phyloP scores from a whole-genome alignment of 441 rosid genomes.

The Populus hybrid region DNA sequence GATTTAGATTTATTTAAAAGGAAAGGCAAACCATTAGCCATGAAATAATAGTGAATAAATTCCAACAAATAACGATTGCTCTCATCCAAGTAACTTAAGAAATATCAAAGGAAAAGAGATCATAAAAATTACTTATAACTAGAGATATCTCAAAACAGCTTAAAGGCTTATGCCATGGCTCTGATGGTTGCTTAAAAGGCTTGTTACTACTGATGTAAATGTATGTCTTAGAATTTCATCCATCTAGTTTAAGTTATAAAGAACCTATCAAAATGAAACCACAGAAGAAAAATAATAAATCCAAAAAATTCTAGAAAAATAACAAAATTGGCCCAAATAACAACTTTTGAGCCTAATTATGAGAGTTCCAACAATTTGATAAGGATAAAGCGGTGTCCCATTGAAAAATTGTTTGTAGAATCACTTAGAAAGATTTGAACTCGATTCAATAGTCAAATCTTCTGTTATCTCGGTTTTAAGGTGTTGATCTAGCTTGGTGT shows the following conservation, averaged over 20 bases:
- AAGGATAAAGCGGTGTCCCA: too few relatives aligned
- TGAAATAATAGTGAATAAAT: too few relatives aligned
- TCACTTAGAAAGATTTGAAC: too few relatives aligned
- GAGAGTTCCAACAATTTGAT: too few relatives aligned
- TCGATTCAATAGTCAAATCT: fast-evolving
- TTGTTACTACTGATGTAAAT: slow-evolving; percentile 53
- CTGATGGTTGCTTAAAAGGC: slow-evolving; percentile 62
- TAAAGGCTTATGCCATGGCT: slow-evolving; percentile 51
- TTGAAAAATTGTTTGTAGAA: too few relatives aligned
- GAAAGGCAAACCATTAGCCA: not conserved
- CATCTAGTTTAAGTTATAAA: slow-evolving; percentile 30
- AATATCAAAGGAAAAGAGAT: not conserved
- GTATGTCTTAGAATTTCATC: slow-evolving; percentile 67
- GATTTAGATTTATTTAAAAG: not conserved
- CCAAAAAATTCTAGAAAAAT: too few relatives aligned
- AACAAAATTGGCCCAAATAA: too few relatives aligned
- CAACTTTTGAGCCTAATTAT: too few relatives aligned
- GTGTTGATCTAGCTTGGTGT: too few relatives aligned
- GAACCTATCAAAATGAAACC: not conserved
- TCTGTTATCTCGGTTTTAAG: too few relatives aligned
- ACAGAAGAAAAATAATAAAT: not conserved
- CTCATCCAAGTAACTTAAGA: not conserved
- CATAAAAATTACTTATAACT: not conserved
- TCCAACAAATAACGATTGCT: not conserved
- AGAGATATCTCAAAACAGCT: not conserved